Base-by-base conservation (phyloP, 2,329 filamentous ascomycete species). In the Calonectria multiphialidica region DNA sequence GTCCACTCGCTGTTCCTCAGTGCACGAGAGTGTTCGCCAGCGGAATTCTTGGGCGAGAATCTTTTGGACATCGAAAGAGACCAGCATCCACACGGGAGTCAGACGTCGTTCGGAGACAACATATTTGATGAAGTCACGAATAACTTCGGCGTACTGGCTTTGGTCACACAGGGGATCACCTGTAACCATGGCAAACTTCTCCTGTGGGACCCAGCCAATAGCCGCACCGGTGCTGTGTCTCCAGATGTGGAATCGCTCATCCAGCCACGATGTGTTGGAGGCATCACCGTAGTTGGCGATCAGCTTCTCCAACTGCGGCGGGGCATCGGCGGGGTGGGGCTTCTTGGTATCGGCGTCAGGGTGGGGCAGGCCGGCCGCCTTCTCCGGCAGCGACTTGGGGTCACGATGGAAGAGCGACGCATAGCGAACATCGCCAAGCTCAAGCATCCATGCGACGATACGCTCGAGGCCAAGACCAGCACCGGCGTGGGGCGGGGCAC, bases 251-350 rank as follows among this genome's bases (percentile, higher is more conserved):
- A 96, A 98, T 8, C 95, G 92, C 8, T 95, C 94, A 82, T 98
- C 96, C 9, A 97, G 90, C 95, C 95, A 98, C 0, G 95, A 97
- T 0, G 96, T 98, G 80, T 98, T 97, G 61, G 95, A 95, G 2
- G 96, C 95, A 83, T 98, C 96, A 74, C 96, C 96, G 78, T 98
- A 98, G 83, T 98, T 98, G 80, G 95, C 95, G 82, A 98, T 95
- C 49, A 98, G 91, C 81, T 98, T 93, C 81, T 96, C 94, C 6
- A 98, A 82, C 0, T 94, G 89, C 64, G 95, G 95, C 66, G 93
- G 86, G 62, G 92, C 88, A 80, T 86, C 88, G 69, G 84, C 87
- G 76, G 84, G 76, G 13, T 84, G 84, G 57, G 82, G 81, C 76
- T 86, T 84, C 15, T 85, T 89, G 0, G 96, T 98, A 80, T 95